These are phyloP conservation scores for Durio zibethinus DNA, from an alignment of 345 rosid genomes.

Conservation along the genomic window DNA sequence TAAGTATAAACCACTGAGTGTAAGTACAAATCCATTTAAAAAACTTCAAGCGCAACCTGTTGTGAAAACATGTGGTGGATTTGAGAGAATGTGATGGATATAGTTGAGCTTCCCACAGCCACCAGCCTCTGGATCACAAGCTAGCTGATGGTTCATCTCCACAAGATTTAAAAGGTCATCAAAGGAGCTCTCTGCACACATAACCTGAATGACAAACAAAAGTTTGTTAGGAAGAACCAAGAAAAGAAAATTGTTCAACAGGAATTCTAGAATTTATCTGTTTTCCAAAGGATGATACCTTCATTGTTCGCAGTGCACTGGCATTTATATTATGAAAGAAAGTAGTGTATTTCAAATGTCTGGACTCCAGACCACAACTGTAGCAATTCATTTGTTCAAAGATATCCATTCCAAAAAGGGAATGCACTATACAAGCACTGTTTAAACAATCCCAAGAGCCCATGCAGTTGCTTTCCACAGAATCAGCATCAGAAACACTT, in stretches of 20 bases:
- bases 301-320: conserved; percentile 76
- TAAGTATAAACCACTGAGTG: conserved; percentile 7
- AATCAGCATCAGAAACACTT: conserved; percentile 56
- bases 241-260: conserved; percentile 2
- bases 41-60: conserved; percentile 50
- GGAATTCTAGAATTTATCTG: not conserved
- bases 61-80: conserved; percentile 74
- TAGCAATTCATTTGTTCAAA: conserved; percentile 77
- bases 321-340: conserved; percentile 95
- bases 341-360: conserved; percentile 82
- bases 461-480: conserved; percentile 51
- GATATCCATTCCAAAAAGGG: conserved; percentile 88
- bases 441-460: conserved; percentile 85
- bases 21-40: conserved; percentile 11
- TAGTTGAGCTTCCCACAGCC: conserved; percentile 90
- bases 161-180: conserved; percentile 73
- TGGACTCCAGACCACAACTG: conserved; percentile 78
- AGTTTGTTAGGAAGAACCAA: conserved; percentile 11
- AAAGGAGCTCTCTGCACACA: conserved; percentile 68
- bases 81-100: conserved; percentile 71
- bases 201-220: conserved; percentile 43
- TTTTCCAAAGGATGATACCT: conserved; percentile 45
- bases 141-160: conserved; percentile 87
- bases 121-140: conserved; percentile 78
- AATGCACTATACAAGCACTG: conserved; percentile 70